Evolutionary conservation across 73 alveolate genomes (phyloP).

Genomic region (Chromera velia): DNA sequence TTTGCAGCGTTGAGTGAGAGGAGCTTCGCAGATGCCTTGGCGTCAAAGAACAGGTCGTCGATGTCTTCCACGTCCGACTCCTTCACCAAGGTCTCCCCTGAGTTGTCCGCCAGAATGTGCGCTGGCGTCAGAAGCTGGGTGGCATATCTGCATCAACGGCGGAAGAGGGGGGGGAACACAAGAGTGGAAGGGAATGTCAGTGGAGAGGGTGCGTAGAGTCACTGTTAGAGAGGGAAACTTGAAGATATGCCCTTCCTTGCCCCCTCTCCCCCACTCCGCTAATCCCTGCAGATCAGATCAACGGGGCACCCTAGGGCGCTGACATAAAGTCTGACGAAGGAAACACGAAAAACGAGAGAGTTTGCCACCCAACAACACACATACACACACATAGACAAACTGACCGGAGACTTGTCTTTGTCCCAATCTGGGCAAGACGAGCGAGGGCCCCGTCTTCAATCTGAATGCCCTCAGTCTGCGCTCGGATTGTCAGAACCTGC

Average conservation of each 20-base stretch:
- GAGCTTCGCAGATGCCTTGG: slow-evolving; percentile 88
- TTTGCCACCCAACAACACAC: background rate
- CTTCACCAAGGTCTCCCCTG: slow-evolving; percentile 79
- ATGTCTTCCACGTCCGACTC: slow-evolving; percentile 80
- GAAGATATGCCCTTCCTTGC: too few relatives aligned
- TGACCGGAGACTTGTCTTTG: slow-evolving; percentile 51
- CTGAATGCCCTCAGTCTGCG: slow-evolving; percentile 86
- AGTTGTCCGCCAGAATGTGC: slow-evolving; percentile 81
- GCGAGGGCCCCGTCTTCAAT: slow-evolving; percentile 95
- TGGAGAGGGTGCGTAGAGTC: too few relatives aligned
- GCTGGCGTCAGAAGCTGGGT: slow-evolving; percentile 90
- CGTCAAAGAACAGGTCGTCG: slow-evolving; percentile 86
- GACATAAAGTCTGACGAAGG: too few relatives aligned
- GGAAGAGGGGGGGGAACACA: too few relatives aligned
- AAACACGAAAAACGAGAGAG: too few relatives aligned
- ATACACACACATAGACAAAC: background rate
- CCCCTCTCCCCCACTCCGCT: too few relatives aligned
- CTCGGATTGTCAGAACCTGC: slow-evolving; percentile 69
- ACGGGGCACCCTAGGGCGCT: too few relatives aligned
- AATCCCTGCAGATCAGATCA: too few relatives aligned
- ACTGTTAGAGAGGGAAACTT: too few relatives aligned
- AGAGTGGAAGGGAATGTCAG: too few relatives aligned
- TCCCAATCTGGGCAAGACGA: slow-evolving; percentile 60
- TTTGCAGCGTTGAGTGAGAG: slow-evolving; percentile 89
- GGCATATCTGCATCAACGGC: slow-evolving; percentile 73